These are phyloP conservation scores for Paramyrothecium roridum DNA, from an alignment of 2,329 filamentous ascomycete genomes.

Conservation along the genomic window DNA sequence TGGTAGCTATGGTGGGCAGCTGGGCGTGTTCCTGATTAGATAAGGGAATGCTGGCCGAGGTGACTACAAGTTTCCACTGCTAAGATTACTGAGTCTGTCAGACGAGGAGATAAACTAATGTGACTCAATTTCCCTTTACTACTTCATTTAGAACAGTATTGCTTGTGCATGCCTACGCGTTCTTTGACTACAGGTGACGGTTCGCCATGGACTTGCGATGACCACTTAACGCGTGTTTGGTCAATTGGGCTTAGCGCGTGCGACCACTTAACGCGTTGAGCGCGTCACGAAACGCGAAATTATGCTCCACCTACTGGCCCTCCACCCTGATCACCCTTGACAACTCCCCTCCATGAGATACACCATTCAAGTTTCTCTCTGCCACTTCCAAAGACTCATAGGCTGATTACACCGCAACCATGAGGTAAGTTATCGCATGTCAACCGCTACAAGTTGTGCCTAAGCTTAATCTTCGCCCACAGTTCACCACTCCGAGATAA, in stretches of 20 bases:
- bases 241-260: constrained; percentile 23
- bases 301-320: constrained; percentile 13
- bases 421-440: constrained; percentile 7
- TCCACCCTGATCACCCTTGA: constrained; percentile 8
- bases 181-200: too few relatives aligned
- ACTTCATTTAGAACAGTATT: too few relatives aligned
- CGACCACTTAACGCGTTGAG: constrained; percentile 41
- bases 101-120: too few relatives aligned
- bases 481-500: constrained; percentile 82
- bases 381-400: background rate
- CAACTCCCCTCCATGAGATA: background rate
- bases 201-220: too few relatives aligned
- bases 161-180: too few relatives aligned
- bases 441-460: background rate
- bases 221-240: constrained; percentile 33
- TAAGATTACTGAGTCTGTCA: too few relatives aligned
- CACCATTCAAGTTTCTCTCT: background rate
- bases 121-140: too few relatives aligned
- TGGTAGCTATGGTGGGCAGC: too few relatives aligned
- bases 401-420: constrained; percentile 4
- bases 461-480: constrained; percentile 10
- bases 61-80: too few relatives aligned
- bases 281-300: constrained; percentile 24
- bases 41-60: too few relatives aligned
- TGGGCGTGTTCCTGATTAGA: too few relatives aligned